Evolutionary conservation across 805 yeast species (phyloP).

Genomic region (Candida ovalis): DNA sequence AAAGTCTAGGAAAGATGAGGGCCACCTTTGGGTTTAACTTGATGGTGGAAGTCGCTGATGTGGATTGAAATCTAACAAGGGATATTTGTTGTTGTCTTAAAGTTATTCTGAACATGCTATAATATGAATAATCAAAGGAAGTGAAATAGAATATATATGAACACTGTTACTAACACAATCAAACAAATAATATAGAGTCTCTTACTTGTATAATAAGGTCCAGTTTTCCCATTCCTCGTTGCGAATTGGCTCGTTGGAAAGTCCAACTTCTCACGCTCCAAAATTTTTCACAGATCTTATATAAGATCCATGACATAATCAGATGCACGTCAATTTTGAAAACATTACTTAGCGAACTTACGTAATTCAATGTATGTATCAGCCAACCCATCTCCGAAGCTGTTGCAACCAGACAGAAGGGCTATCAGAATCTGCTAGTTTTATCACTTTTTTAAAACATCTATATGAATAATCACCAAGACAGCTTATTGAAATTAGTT

Average conservation of each 20-base stretch:
- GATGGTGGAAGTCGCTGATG: constrained; percentile 5
- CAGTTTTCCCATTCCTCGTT: too few species aligned
- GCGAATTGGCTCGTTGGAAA: not conserved
- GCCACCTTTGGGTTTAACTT: constrained; percentile 9
- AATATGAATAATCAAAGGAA: not conserved
- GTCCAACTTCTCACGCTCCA: not conserved
- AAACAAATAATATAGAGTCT: too few species aligned
- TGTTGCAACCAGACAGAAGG: too few species aligned
- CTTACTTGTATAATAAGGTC: too few species aligned
- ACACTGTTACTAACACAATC: too few species aligned
- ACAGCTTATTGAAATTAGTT: too few species aligned
- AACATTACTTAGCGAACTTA: not conserved
- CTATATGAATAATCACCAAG: too few species aligned
- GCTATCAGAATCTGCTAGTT: too few species aligned
- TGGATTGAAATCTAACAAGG: constrained; percentile 18
- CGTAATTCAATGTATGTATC: not conserved
- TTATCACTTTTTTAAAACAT: too few species aligned
- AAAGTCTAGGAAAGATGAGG: constrained; percentile 25
- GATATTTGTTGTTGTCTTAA: not conserved
- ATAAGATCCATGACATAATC: not conserved
- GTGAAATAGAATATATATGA: not conserved
- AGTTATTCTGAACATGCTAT: constrained; percentile 4
- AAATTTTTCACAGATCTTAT: not conserved
- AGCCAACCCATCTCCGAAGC: not conserved
- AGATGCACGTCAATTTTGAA: not conserved